A percentile compares a stretch with the other conserved stretches of the same genome.
phyloP scores from a whole-genome alignment of 176 grass and related monocot species.

The Eragrostis curvula region DNA sequence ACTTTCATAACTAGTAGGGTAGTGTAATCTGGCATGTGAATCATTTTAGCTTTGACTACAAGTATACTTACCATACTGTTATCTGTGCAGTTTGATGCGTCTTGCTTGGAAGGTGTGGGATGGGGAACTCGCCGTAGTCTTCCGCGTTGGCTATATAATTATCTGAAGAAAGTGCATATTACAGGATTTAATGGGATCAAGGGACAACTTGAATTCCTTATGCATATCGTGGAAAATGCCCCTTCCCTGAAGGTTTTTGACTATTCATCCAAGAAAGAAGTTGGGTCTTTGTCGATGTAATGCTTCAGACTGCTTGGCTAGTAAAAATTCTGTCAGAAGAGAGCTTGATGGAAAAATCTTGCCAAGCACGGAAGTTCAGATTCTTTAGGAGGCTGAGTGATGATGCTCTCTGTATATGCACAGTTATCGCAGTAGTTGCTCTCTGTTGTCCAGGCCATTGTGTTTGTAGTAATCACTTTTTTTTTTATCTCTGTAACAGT shows the following conservation, averaged over 20 bases:
- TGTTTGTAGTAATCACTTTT: not conserved
- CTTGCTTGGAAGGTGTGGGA: not conserved
- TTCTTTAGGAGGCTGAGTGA: not conserved
- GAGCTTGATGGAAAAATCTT: not conserved
- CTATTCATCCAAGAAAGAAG: not conserved
- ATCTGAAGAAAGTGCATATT: conserved; percentile 6
- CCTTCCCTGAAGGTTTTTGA: conserved; percentile 5
- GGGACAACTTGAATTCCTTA: not conserved
- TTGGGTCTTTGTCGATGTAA: not conserved
- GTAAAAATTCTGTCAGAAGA: not conserved
- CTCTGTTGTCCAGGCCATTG: not conserved
- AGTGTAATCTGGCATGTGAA: not conserved
- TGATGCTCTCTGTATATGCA: not conserved
- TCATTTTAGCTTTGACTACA: no score
- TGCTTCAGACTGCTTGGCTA: not conserved
- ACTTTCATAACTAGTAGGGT: not conserved
- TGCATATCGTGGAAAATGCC: not conserved
- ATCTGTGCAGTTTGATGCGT: not conserved
- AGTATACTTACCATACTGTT: not conserved
- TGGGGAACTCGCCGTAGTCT: not conserved
- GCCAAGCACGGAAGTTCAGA: not conserved
- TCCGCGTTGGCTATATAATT: not conserved
- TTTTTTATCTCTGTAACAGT: not conserved
- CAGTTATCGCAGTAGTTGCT: not conserved
- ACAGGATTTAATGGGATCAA: conserved; percentile 3